Conservation (phyloP, 2,329 filamentous ascomycete genomes). For the Trichoderma citrinoviride region DNA sequence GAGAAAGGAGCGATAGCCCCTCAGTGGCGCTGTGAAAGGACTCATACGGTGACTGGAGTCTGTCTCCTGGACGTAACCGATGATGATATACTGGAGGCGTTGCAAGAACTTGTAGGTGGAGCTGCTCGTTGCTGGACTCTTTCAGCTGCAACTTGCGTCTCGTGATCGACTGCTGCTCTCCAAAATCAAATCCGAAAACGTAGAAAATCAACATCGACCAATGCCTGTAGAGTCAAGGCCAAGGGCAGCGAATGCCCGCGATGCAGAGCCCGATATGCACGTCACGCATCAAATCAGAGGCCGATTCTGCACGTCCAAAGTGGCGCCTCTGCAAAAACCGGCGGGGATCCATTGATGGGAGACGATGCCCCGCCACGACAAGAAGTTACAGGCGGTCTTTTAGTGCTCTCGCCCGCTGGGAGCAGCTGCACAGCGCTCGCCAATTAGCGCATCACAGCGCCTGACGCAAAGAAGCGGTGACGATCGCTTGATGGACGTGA, state of each 20-base stretch:
- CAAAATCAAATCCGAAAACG: background rate
- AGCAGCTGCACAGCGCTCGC: conserved; percentile 6
- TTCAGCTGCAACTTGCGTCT: background rate
- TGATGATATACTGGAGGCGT: too few species aligned
- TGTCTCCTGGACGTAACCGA: too few species aligned
- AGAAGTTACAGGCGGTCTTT: conserved; percentile 8
- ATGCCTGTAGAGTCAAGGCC: too few species aligned
- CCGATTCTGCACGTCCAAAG: conserved; percentile 7
- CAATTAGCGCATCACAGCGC: background rate
- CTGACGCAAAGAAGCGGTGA: conserved; percentile 22
- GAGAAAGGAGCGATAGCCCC: background rate
- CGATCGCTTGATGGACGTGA: background rate
- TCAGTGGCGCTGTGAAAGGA: conserved; percentile 12
- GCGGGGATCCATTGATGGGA: background rate
- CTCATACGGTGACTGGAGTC: conserved; percentile 2
- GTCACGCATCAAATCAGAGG: conserved; percentile 10
- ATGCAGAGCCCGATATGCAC: conserved; percentile 11
- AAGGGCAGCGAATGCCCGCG: background rate
- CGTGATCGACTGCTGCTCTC: conserved; percentile 5
- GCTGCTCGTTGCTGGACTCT: background rate
- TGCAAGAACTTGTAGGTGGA: background rate
- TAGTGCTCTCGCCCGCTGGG: background rate
- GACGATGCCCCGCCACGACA: conserved; percentile 1
- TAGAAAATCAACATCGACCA: background rate
- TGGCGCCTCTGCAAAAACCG: background rate